These are phyloP conservation scores for Sporothrix pseudoabietina DNA, from an alignment of 2,329 filamentous ascomycete genomes.

Conservation along the genomic window DNA sequence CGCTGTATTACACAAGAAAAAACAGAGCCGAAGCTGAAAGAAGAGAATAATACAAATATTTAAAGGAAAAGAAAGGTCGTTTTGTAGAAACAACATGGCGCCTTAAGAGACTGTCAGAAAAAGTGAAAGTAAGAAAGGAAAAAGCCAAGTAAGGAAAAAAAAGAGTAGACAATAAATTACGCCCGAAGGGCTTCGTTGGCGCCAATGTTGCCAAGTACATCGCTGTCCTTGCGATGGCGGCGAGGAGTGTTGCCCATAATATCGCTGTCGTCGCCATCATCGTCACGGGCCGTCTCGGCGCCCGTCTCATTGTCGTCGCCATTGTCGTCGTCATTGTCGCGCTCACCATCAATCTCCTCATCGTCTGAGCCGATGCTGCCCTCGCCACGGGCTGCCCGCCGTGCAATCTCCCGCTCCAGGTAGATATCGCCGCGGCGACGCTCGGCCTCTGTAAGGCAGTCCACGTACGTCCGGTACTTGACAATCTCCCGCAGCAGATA, in stretches of 20 bases:
- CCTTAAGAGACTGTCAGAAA: background rate
- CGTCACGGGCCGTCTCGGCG: conserved; percentile 19
- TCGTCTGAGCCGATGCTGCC: conserved; percentile 31
- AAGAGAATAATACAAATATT: conserved; percentile 8
- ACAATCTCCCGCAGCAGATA: conserved; percentile 92
- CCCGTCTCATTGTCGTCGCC: conserved; percentile 17
- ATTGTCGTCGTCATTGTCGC: background rate
- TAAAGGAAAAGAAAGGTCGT: background rate
- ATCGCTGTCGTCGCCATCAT: conserved; percentile 22
- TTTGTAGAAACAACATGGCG: background rate
- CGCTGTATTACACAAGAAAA: background rate
- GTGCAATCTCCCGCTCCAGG: conserved; percentile 56
- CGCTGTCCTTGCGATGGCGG: conserved; percentile 17
- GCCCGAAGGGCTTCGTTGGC: background rate
- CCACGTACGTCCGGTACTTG: conserved; percentile 95
- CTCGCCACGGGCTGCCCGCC: conserved; percentile 51
- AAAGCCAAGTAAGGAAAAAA: background rate
- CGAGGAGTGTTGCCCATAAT: background rate
- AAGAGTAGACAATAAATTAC: background rate
- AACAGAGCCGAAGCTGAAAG: background rate
- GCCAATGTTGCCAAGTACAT: background rate
- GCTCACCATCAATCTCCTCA: background rate
- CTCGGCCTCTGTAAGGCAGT: conserved; percentile 74
- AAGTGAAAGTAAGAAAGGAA: background rate
- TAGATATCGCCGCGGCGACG: conserved; percentile 71